Conservation (phyloP, 345 rosid genomes). For the Kandelia obovata region DNA sequence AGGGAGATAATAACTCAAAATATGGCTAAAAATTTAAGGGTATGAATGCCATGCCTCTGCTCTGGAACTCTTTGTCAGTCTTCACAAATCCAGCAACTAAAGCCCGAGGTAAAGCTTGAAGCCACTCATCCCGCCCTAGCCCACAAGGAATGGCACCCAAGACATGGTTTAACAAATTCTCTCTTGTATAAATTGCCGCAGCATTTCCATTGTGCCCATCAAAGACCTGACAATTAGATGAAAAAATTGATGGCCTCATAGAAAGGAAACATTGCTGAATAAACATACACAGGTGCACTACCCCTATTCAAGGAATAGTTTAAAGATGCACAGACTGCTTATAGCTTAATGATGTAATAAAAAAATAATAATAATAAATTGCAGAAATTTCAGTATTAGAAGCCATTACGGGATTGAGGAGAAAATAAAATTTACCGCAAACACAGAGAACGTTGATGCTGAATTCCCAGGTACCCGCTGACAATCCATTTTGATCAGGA, state of each 20-base stretch:
- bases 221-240: slow-evolving; percentile 50
- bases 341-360: not conserved
- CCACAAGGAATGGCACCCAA: slow-evolving; percentile 68
- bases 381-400: not conserved
- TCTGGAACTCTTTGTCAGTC: slow-evolving; percentile 94
- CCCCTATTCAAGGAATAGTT: not conserved
- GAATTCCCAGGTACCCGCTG: slow-evolving; percentile 61
- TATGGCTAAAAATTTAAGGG: not conserved
- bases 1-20: not conserved
- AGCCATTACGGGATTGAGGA: not conserved
- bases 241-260: slow-evolving; percentile 1
- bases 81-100: slow-evolving; percentile 89
- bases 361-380: not conserved
- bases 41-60: slow-evolving; percentile 45
- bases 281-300: slow-evolving; percentile 8
- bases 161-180: slow-evolving; percentile 64
- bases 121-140: slow-evolving; percentile 80
- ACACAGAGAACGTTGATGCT: slow-evolving; percentile 64
- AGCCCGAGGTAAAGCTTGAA: slow-evolving; percentile 82
- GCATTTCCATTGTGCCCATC: slow-evolving; percentile 96
- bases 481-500: slow-evolving; percentile 64
- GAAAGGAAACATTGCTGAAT: slow-evolving; percentile 3
- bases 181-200: slow-evolving; percentile 77
- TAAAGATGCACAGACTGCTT: not conserved
- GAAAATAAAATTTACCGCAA: slow-evolving; percentile 48